Base-by-base conservation (phyloP, 1,284 basidiomycete genomes). In the Xerocomus amazonicus region DNA sequence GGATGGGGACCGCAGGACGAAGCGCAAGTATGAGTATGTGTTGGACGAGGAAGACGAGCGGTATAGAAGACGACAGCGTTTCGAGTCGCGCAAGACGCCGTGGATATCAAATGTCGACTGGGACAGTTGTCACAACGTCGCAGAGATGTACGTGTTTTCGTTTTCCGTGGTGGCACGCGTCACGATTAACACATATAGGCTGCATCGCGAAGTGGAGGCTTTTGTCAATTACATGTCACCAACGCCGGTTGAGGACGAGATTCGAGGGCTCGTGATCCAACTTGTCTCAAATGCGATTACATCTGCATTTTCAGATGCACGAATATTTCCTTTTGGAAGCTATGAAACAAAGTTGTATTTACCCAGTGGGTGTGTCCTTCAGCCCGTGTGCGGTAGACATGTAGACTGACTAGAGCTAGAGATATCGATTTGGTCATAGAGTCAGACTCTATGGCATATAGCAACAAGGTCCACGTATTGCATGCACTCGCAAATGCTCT, bases 281-380 rank as follows among this genome's bases (percentile, higher is more conserved):
- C 75, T 87, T 38, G 90, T 98, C 48, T 77, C 84, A 2, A 75
- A 76, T 13, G 81, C 84, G 4, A 78, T 98, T 42, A 73, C 70
- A 13, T 66, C 71, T 17, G 69, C 75, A 23, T 97, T 91, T 73
- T 80, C 84, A 0, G 92, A 96, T 59, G 92, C 94, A 9, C 70
- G 81, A 35, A 87, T 98, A 6, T 71, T 81, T 48, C 87, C 94
- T 0, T 99, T 99, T 67, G 96, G 96, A 14, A 93, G 90, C 60
- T 97, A 90, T 66, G 87, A 90, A 63, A 99, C 96, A 9, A 92
- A 93, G 62, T 74, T 99, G 26, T 99, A 99, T 68, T 78, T 99
- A 12, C 96, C 96, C 2, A 77, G 82, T 54, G 96, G 94, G 93
- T 95, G 66, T 62, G 86, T 73, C 32, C 31, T 32, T 42, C 31